Conservation (phyloP, 768 basidiomycete species). For the Wakefieldia striispora region DNA sequence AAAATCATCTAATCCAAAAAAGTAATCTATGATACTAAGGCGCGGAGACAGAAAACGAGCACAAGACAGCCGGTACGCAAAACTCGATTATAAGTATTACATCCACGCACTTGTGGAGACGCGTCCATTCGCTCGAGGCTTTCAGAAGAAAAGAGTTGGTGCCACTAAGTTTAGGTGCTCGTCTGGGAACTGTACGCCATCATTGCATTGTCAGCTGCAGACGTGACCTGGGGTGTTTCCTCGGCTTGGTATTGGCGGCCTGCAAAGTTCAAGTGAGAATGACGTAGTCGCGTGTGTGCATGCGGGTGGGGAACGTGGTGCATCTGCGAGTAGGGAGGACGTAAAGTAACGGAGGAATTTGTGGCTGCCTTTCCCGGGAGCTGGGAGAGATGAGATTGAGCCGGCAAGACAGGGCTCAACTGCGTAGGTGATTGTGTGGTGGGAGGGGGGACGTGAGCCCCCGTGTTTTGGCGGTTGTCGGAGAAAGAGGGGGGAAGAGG, state of each 20-base stretch:
- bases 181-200: slow-evolving; percentile 45
- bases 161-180: slow-evolving; percentile 16
- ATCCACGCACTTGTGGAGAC: slow-evolving; percentile 2
- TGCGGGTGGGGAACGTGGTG: slow-evolving; percentile 82
- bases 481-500: slow-evolving; percentile 19
- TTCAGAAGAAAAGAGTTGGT: neutral
- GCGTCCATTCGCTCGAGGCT: slow-evolving; percentile 6
- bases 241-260: slow-evolving; percentile 36
- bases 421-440: slow-evolving; percentile 20
- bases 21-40: slow-evolving; percentile 25
- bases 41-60: slow-evolving; percentile 15
- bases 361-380: slow-evolving; percentile 32
- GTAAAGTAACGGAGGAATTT: slow-evolving; percentile 46
- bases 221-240: slow-evolving; percentile 25
- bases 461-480: slow-evolving; percentile 1
- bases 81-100: slow-evolving; percentile 11
- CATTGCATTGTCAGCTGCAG: slow-evolving; percentile 42
- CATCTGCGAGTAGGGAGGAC: slow-evolving; percentile 67
- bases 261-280: slow-evolving; percentile 50
- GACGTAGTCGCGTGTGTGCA: slow-evolving; percentile 72
- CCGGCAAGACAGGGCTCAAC: slow-evolving; percentile 13
- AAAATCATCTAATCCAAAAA: slow-evolving; percentile 26
- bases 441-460: too few relatives aligned
- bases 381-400: slow-evolving; percentile 19
- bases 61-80: slow-evolving; percentile 20